phyloP scores from a whole-genome alignment of 2,329 filamentous ascomycete genomes.

The Clarireedia hainanense region DNA sequence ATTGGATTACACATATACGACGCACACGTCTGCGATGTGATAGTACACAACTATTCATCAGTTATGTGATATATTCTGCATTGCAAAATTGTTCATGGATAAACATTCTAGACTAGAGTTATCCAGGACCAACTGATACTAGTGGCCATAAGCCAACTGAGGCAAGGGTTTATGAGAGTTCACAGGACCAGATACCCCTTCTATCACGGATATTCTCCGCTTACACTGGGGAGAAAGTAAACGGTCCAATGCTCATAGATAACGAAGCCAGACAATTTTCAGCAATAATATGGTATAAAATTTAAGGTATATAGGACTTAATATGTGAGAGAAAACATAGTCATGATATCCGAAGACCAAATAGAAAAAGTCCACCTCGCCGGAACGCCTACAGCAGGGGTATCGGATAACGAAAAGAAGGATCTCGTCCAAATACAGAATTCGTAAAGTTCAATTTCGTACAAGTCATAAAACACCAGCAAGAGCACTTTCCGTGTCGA shows the following conservation, averaged over 20 bases:
- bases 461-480: neutral
- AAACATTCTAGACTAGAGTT: too few species aligned
- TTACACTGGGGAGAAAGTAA: neutral
- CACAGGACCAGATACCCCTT: too few species aligned
- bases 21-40: too few species aligned
- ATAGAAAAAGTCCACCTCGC: neutral
- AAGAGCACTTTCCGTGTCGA: neutral
- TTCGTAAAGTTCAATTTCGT: neutral
- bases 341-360: neutral
- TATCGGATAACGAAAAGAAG: slow-evolving; percentile 6
- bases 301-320: neutral
- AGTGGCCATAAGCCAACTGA: too few species aligned
- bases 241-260: too few species aligned
- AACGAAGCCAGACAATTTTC: neutral
- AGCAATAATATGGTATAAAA: neutral
- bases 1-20: too few species aligned
- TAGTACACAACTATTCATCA: too few species aligned
- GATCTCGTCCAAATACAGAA: neutral
- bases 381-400: slow-evolving; percentile 8
- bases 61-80: too few species aligned
- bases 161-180: too few species aligned
- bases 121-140: too few species aligned
- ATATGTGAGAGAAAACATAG: neutral
- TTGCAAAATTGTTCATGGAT: too few species aligned
- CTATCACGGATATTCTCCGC: too few species aligned